phyloP scores from a whole-genome alignment of 805 yeast genomes.

The Ogataea siamensis region DNA sequence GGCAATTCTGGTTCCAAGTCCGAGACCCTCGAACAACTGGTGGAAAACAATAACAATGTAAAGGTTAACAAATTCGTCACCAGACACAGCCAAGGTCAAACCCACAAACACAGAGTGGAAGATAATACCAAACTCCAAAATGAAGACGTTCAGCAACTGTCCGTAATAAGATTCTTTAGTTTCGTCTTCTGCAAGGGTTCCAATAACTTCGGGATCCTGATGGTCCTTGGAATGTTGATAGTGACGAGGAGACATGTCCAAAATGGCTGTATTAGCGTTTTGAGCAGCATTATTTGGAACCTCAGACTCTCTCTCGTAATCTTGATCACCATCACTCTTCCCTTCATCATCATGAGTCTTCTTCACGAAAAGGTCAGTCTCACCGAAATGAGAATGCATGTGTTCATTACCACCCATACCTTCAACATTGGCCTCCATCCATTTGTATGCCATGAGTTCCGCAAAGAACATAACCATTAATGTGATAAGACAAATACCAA shows the following conservation, averaged over 20 bases:
- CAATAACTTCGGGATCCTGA: constrained; percentile 44
- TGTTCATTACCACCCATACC: constrained; percentile 30
- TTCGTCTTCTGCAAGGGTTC: constrained; percentile 36
- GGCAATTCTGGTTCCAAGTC: constrained; percentile 76
- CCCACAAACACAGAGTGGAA: constrained; percentile 86
- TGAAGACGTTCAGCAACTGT: constrained; percentile 53
- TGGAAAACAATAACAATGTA: constrained; percentile 72
- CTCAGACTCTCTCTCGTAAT: neutral
- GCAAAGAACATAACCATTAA: constrained; percentile 50
- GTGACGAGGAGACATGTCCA: constrained; percentile 31
- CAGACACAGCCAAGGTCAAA: constrained; percentile 71
- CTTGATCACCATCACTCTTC: constrained; percentile 6
- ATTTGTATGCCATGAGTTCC: constrained; percentile 49
- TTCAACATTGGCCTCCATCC: constrained; percentile 36
- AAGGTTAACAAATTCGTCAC: constrained; percentile 68
- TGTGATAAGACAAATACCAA: constrained; percentile 50
- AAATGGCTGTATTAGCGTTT: constrained; percentile 1
- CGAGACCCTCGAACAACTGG: constrained; percentile 84
- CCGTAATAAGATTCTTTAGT: constrained; percentile 42
- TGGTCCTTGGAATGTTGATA: constrained; percentile 41
- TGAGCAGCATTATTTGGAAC: constrained; percentile 2
- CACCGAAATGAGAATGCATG: constrained; percentile 57
- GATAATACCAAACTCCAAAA: constrained; percentile 74
- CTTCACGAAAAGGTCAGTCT: constrained; percentile 26
- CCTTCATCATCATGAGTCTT: constrained; percentile 12